Conservation (phyloP, 2,329 filamentous ascomycete species). For the Aspergillus sp. region DNA sequence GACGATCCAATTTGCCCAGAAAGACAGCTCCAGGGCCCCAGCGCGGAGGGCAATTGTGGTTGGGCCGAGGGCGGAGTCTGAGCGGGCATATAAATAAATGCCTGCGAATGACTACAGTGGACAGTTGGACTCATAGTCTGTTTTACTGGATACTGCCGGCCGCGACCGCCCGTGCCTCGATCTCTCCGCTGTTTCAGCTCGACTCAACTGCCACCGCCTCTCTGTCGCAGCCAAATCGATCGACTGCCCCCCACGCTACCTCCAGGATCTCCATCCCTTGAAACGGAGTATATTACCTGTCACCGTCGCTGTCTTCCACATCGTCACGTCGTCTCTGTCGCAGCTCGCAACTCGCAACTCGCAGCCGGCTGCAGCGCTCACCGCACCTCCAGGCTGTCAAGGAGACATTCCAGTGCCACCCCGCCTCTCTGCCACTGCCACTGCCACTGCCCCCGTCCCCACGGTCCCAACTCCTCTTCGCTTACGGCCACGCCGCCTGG, state of each 20-base stretch:
- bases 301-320: background rate
- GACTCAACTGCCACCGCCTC: background rate
- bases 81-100: background rate
- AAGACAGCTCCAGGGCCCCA: constrained; percentile 11
- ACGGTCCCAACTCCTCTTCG: constrained; percentile 19
- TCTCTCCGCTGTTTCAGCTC: constrained; percentile 1
- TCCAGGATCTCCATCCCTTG: constrained; percentile 6
- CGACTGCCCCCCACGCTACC: constrained; percentile 9
- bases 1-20: constrained; percentile 13
- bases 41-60: constrained; percentile 7
- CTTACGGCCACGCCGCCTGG: constrained; percentile 23
- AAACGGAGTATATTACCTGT: constrained; percentile 3
- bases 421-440: constrained; percentile 1
- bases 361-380: background rate
- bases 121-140: too few species aligned
- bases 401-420: constrained; percentile 11
- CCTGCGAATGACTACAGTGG: too few species aligned
- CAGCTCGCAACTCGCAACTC: background rate
- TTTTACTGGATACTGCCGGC: constrained; percentile 5
- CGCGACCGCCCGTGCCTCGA: constrained; percentile 12
- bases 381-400: constrained; percentile 3
- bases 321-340: background rate
- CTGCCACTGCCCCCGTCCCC: constrained; percentile 1
- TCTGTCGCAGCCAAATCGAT: constrained; percentile 1
- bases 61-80: constrained; percentile 8